phyloP scores from a whole-genome alignment of 2,329 filamentous ascomycete species.

The Alternaria solani region DNA sequence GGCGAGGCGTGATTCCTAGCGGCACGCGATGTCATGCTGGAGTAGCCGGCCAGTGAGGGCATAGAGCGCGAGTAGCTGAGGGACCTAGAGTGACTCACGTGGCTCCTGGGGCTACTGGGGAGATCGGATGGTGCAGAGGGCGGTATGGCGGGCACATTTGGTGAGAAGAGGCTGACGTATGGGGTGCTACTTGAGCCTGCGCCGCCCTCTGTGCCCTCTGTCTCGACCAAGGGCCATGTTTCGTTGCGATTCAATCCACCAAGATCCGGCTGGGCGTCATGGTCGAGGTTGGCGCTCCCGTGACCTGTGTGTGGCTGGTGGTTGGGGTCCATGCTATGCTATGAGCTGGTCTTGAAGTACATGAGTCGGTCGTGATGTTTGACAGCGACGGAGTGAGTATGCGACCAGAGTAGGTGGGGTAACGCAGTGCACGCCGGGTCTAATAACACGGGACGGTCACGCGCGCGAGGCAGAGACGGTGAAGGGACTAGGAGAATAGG shows the following conservation, averaged over 20 bases:
- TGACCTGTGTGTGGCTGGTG: constrained; percentile 24
- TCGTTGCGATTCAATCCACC: constrained; percentile 17
- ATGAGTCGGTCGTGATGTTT: constrained; percentile 15
- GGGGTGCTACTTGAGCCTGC: constrained; percentile 22
- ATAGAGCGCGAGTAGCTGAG: constrained; percentile 42
- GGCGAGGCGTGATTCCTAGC: constrained; percentile 40
- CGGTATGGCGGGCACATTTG: constrained; percentile 26
- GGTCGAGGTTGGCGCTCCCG: constrained; percentile 19
- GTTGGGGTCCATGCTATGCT: constrained; percentile 27
- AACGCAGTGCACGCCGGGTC: constrained; percentile 5
- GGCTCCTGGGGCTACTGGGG: constrained; percentile 12
- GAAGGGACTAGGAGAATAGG: not conserved
- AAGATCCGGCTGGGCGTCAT: constrained; percentile 15
- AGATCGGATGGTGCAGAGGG: constrained; percentile 23
- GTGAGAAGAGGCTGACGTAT: constrained; percentile 41
- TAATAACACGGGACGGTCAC: constrained; percentile 1
- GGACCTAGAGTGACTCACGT: constrained; percentile 22
- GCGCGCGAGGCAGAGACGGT: not conserved
- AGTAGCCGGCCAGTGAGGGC: constrained; percentile 33
- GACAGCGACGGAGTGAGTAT: not conserved
- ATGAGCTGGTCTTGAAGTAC: constrained; percentile 10
- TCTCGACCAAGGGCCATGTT: constrained; percentile 23
- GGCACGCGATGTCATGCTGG: constrained; percentile 40
- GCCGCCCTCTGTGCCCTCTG: constrained; percentile 18
- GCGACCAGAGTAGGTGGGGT: constrained; percentile 9